These are phyloP conservation scores for Talaromyces sp. DNA, from an alignment of 2,329 filamentous ascomycete genomes.

Conservation along the genomic window DNA sequence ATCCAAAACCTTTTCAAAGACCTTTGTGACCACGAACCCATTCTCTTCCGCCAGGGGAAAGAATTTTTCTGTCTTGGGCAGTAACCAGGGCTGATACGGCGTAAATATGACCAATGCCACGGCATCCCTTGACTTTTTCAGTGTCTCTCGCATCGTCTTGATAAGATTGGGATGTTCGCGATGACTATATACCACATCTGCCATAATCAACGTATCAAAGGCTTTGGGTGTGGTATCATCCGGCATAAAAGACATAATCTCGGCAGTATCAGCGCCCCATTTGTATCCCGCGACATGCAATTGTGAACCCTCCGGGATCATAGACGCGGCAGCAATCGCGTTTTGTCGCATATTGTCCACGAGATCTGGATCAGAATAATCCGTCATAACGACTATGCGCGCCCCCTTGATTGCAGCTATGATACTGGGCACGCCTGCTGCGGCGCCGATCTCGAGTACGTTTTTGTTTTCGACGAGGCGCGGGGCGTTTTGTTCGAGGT, in stretches of 20 bases:
- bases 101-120: conserved; percentile 88
- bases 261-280: conserved; percentile 67
- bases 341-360: conserved; percentile 76
- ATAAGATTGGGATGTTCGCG: conserved; percentile 78
- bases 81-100: conserved; percentile 86
- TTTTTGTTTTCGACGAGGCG: conserved; percentile 60
- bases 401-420: conserved; percentile 72
- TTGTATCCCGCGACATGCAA: conserved; percentile 69
- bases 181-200: conserved; percentile 88
- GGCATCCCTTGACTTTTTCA: conserved; percentile 55
- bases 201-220: conserved; percentile 81
- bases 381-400: conserved; percentile 67
- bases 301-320: conserved; percentile 36
- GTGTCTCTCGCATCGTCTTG: conserved; percentile 63
- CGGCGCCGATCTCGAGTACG: conserved; percentile 87
- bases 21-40: conserved; percentile 73
- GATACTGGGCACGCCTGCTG: conserved; percentile 77
- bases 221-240: conserved; percentile 23
- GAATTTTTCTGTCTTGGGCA: conserved; percentile 79
- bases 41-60: conserved; percentile 69
- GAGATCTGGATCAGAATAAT: conserved; percentile 84
- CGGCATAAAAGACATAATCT: conserved; percentile 58
- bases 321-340: conserved; percentile 55
- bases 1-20: conserved; percentile 77
- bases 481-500: conserved; percentile 66